These are phyloP conservation scores for Mrakia gelida DNA, from an alignment of 768 basidiomycete species.

Conservation along the genomic window DNA sequence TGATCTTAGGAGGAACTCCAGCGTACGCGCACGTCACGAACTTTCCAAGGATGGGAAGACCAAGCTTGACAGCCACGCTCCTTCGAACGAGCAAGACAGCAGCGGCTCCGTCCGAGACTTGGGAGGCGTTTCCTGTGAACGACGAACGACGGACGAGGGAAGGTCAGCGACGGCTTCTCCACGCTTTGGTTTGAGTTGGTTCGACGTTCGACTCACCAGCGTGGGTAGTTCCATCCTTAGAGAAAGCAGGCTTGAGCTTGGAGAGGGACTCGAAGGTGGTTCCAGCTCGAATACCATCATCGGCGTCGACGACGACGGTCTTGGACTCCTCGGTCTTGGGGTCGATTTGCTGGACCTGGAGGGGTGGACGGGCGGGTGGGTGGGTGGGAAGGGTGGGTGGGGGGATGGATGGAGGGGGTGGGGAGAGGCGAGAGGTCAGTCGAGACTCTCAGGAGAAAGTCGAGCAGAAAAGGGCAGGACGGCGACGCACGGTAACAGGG, in stretches of 20 bases:
- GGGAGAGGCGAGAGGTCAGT: not conserved
- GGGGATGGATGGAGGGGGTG: too few species aligned
- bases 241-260: constrained; percentile 84
- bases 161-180: too few species aligned
- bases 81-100: constrained; percentile 80
- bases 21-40: constrained; percentile 65
- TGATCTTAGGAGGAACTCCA: constrained; percentile 80
- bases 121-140: constrained; percentile 66
- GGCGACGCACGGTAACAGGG: constrained; percentile 56
- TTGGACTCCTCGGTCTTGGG: constrained; percentile 66
- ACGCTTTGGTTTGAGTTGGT: too few species aligned
- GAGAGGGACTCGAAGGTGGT: constrained; percentile 70
- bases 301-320: constrained; percentile 67
- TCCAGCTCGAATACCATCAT: constrained; percentile 82
- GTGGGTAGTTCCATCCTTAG: constrained; percentile 65
- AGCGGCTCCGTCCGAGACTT: constrained; percentile 88
- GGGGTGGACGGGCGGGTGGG: not conserved
- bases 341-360: constrained; percentile 58
- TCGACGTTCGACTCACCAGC: too few species aligned
- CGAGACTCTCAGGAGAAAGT: not conserved
- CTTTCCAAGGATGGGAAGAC: constrained; percentile 82
- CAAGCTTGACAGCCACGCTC: constrained; percentile 71
- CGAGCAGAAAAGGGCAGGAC: too few species aligned
- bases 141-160: not conserved
- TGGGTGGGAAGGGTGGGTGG: not conserved